A percentile compares a stretch with the other conserved stretches of the same genome.
These are phyloP conservation scores for Candida nonsorbophila DNA, from an alignment of 805 yeast species.

Conservation along the genomic window DNA sequence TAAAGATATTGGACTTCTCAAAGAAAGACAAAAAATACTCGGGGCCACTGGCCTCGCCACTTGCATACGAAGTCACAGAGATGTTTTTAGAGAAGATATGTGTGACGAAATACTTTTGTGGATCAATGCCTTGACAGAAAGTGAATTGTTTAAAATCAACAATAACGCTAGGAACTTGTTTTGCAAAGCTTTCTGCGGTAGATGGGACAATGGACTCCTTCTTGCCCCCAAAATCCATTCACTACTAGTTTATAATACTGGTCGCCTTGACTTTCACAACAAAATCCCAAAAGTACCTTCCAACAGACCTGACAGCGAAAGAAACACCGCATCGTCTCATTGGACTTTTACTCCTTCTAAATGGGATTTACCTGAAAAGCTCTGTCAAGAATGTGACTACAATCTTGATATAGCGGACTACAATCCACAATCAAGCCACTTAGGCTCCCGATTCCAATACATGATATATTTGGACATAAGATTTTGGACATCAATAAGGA, in stretches of 20 bases:
- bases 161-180: conserved; percentile 43
- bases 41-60: conserved; percentile 62
- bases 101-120: conserved; percentile 66
- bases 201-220: conserved; percentile 55
- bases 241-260: conserved; percentile 17
- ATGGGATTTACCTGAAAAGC: conserved; percentile 43
- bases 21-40: conserved; percentile 51
- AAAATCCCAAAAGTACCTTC: conserved; percentile 34
- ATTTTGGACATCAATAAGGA: conserved; percentile 62
- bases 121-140: conserved; percentile 54
- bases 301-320: conserved; percentile 3
- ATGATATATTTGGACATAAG: conserved; percentile 63
- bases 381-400: conserved; percentile 47
- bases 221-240: conserved; percentile 8
- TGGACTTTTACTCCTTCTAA: conserved; percentile 36
- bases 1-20: conserved; percentile 41
- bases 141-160: conserved; percentile 48
- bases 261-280: conserved; percentile 27
- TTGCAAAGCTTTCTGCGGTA: conserved; percentile 52
- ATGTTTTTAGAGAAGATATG: conserved; percentile 75
- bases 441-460: conserved; percentile 56
- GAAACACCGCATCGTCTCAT: conserved; percentile 13
- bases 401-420: conserved; percentile 24
- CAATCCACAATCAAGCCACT: conserved; percentile 17
- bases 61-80: conserved; percentile 62